phyloP scores from a whole-genome alignment of 2,329 filamentous ascomycete species.

The Aspergillus pseudoviridinutans region DNA sequence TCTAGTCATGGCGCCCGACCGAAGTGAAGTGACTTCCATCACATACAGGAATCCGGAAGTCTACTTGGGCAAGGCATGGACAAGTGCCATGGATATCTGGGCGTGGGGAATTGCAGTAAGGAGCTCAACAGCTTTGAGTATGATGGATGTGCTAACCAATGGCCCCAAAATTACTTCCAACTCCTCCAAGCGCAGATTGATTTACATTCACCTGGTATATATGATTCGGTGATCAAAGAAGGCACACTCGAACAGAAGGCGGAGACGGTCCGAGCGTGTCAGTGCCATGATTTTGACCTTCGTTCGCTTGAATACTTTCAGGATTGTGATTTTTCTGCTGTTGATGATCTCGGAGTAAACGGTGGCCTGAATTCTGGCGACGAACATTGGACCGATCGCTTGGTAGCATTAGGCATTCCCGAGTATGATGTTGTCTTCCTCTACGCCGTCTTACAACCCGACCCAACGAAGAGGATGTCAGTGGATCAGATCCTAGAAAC shows the following conservation, averaged over 20 bases:
- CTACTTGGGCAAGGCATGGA: not conserved
- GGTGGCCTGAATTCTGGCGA: not conserved
- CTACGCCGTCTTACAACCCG: not conserved
- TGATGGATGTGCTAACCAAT: no score
- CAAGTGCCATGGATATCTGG: not conserved
- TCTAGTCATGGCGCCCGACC: not conserved
- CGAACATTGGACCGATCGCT: not conserved
- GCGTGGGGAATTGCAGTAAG: not conserved
- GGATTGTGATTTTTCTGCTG: no score
- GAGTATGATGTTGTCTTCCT: not conserved
- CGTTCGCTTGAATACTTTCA: not conserved
- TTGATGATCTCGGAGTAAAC: not conserved
- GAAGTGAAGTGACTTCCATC: not conserved
- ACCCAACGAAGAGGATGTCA: not conserved
- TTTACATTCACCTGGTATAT: not conserved
- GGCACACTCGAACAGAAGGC: not conserved
- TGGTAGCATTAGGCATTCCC: not conserved
- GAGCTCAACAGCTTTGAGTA: no score
- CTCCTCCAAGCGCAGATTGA: not conserved
- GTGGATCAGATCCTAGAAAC: constrained; percentile 1
- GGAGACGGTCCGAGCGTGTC: not conserved
- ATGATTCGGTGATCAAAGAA: not conserved
- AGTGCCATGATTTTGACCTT: not conserved
- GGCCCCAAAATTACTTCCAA: not conserved
- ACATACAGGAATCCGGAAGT: not conserved